A percentile compares a stretch with the other conserved stretches of the same genome.
These are phyloP conservation scores for Lablab purpureus DNA, from an alignment of 306 rosid species.

Conservation along the genomic window DNA sequence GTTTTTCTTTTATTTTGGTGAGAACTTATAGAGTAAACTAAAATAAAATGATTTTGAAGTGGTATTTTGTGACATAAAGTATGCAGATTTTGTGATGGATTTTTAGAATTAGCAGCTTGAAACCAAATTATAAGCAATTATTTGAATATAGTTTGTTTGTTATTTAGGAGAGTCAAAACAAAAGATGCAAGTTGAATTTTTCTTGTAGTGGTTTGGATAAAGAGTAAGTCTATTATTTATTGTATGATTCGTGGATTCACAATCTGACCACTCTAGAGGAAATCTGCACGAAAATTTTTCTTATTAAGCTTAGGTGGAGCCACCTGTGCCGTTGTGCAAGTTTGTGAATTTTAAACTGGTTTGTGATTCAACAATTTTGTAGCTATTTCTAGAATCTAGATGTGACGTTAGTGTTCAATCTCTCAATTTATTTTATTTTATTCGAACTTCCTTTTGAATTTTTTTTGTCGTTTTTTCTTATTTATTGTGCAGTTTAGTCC, in stretches of 20 bases:
- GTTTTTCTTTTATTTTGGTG: background rate
- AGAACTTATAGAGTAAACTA: constrained; percentile 9
- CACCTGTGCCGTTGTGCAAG: background rate
- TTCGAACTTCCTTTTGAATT: background rate
- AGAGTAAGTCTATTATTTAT: background rate
- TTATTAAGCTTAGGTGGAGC: background rate
- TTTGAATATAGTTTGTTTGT: background rate
- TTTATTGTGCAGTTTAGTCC: constrained; percentile 36
- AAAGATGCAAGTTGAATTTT: background rate
- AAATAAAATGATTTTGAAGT: constrained; percentile 16
- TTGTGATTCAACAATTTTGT: constrained; percentile 9
- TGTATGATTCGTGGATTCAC: background rate
- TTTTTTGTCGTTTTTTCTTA: background rate
- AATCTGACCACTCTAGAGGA: background rate
- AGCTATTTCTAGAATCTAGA: constrained; percentile 14
- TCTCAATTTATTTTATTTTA: background rate
- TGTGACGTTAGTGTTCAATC: background rate
- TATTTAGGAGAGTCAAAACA: background rate
- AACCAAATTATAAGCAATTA: background rate
- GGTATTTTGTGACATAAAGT: constrained; percentile 1
- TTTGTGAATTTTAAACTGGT: background rate
- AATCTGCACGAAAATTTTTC: constrained; percentile 1
- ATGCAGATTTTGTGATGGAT: constrained; percentile 1
- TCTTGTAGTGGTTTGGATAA: background rate
- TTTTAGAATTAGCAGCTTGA: constrained; percentile 15